phyloP scores from a whole-genome alignment of 2,329 filamentous ascomycete genomes.

The Fusarium devonianum region DNA sequence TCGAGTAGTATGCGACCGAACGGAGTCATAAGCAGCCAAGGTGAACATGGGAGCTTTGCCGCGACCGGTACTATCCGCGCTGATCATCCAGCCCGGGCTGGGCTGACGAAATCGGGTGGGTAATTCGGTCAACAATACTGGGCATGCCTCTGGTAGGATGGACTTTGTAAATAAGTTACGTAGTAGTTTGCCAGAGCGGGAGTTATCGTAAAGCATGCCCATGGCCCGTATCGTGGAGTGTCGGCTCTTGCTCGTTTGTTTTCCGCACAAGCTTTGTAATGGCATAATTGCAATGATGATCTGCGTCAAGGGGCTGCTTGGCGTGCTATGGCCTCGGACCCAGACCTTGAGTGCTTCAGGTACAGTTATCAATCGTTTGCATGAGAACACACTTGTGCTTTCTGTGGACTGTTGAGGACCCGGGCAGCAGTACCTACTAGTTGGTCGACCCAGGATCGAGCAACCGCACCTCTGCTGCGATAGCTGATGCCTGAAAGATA shows the following conservation, averaged over 20 bases:
- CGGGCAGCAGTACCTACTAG: no score
- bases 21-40: conserved; percentile 8
- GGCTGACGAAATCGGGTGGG: conserved; percentile 1
- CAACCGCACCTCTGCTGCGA: no score
- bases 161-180: conserved; percentile 2
- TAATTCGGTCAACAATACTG: conserved; percentile 13
- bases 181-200: no score
- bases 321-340: background rate
- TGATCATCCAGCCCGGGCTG: conserved; percentile 10
- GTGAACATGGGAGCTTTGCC: background rate
- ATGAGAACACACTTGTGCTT: no score
- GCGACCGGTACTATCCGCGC: conserved; percentile 9
- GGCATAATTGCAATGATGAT: conserved; percentile 18
- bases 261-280: no score
- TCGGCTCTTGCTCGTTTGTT: background rate
- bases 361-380: no score
- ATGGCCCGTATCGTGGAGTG: background rate
- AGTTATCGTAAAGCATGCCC: no score
- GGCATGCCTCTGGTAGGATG: conserved; percentile 1
- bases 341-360: no score
- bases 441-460: no score
- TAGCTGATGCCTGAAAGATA: no score
- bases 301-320: conserved; percentile 12
- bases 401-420: no score
- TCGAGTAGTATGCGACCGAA: conserved; percentile 15